These are phyloP conservation scores for Oryza meyeriana DNA, from an alignment of 176 grass and related monocot genomes.

Conservation along the genomic window DNA sequence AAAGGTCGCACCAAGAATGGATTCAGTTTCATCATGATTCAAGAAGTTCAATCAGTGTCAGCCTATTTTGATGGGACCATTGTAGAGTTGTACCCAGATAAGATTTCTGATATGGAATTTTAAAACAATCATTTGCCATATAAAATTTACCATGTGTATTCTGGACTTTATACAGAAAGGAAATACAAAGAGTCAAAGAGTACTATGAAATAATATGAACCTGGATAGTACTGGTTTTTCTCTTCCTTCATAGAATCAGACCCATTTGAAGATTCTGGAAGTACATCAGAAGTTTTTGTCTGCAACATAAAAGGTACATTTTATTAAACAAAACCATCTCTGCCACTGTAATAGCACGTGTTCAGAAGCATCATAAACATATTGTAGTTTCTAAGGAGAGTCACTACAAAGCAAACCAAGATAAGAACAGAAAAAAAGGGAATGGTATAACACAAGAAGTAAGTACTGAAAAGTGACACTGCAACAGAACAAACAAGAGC, in stretches of 20 bases:
- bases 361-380: neutral
- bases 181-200: neutral
- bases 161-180: neutral
- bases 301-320: slow-evolving; percentile 28
- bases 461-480: neutral
- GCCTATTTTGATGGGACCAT: slow-evolving; percentile 2
- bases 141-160: neutral
- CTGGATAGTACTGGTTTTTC: slow-evolving; percentile 70
- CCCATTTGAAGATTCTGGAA: slow-evolving; percentile 56
- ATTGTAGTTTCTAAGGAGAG: neutral
- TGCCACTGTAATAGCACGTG: neutral
- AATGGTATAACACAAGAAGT: neutral
- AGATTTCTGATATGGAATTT: neutral
- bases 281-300: slow-evolving; percentile 42
- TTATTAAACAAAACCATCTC: slow-evolving; percentile 4
- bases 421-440: neutral
- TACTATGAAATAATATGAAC: slow-evolving; percentile 39
- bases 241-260: slow-evolving; percentile 60
- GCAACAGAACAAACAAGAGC: neutral
- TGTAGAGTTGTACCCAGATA: neutral
- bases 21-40: neutral
- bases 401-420: slow-evolving; percentile 13
- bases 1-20: neutral
- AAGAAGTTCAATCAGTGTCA: neutral
- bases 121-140: slow-evolving; percentile 14